Base-by-base conservation (phyloP, 2,329 filamentous ascomycete species). In the Diaporthe australafricana region DNA sequence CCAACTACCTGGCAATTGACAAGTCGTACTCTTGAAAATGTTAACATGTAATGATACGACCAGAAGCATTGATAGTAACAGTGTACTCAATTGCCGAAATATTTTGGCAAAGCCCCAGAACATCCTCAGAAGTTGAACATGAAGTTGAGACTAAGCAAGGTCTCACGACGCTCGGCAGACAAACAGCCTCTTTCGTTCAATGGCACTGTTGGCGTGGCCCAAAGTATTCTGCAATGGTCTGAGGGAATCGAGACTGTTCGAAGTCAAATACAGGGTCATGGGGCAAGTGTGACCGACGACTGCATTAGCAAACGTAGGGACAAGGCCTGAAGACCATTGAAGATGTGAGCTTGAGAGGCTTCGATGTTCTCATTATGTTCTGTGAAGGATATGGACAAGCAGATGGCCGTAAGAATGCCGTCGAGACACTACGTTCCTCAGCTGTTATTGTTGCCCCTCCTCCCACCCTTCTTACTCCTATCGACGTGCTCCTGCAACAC, bases 401-500 rank as follows among this genome's bases (percentile, higher is more conserved):
- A 50, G 30, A 38, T 16, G 5, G 45, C 25, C 35, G n/a, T 30
- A 5, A 5, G 14, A 27, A 17, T 2, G 22, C 35, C 1, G 25
- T 48, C 3, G 25, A 6, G n/a, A 25, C 16, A 25, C 16, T 20
- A 50, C n/a, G 27, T 16, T 30, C 12, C 38, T 62, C 38, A 62
- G 9, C 14, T 42, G 35, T 62, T 42, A 22, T 63, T 48, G 81
- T 98, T 98, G 69, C 92, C 91, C 79, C 94, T 90, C 81, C 92
- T 91, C 8, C 96, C 96, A 68, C 95, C 96, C 73, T 91, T 91
- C 85, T 97, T 97, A 80, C 91, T 91, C 80, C 95, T 89, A 71
- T 95, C 91, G 35, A 96, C 88, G 82, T 98, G 96, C 2, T 91
- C 93, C 80, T 90, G 92, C 75, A 98, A 83, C 45, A 95, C 90